Percentiles rank a stretch among this genome's conserved stretches.
Conservation (phyloP, 2,329 filamentous ascomycete species). For the Claviceps sp. region DNA sequence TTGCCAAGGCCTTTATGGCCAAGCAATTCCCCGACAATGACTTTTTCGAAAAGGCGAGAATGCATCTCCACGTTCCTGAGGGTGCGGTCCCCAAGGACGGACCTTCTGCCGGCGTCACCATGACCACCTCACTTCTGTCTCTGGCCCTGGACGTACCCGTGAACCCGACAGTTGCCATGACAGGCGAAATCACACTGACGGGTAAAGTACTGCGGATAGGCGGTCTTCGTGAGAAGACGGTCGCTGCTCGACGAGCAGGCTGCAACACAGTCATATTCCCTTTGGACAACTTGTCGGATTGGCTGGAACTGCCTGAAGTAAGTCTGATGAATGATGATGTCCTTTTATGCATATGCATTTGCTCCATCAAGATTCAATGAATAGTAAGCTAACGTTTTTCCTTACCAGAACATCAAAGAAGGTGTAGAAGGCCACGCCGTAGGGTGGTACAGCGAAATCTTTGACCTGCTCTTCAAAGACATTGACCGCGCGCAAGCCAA, state of each 20-base stretch:
- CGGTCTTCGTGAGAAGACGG: conserved; percentile 90
- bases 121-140: conserved; percentile 86
- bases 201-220: conserved; percentile 94
- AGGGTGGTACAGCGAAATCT: conserved; percentile 89
- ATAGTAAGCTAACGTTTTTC: background rate
- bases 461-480: conserved; percentile 76
- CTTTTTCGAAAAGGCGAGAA: conserved; percentile 91
- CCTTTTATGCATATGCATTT: too few relatives aligned
- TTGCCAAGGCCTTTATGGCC: conserved; percentile 79
- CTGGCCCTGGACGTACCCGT: conserved; percentile 68
- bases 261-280: conserved; percentile 93
- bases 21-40: conserved; percentile 76
- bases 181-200: conserved; percentile 89
- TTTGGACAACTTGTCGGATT: conserved; percentile 88
- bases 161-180: conserved; percentile 88
- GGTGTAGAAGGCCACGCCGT: conserved; percentile 86
- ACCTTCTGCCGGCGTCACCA: conserved; percentile 87
- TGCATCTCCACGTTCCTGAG: conserved; percentile 94
- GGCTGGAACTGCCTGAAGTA: conserved; percentile 93
- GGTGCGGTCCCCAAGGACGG: conserved; percentile 93
- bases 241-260: conserved; percentile 82
- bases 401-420: conserved; percentile 82
- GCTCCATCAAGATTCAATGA: too few relatives aligned
- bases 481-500: conserved; percentile 63
- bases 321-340: conserved; percentile 22